Conservation (phyloP, 2,329 filamentous ascomycete genomes). For the Plectosphaerella sp. region DNA sequence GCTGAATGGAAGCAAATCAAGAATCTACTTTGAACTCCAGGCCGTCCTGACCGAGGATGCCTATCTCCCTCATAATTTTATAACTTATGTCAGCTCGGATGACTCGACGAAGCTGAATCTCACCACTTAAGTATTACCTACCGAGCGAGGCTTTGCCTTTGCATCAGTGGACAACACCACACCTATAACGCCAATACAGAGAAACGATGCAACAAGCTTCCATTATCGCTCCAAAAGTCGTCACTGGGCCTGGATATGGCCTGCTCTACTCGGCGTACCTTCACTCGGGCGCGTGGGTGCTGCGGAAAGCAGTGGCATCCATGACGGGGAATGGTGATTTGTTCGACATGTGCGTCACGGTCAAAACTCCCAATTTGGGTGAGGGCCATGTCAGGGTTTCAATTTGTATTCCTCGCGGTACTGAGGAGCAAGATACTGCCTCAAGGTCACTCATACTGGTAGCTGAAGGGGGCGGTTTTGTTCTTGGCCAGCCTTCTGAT, state of each 20-base stretch:
- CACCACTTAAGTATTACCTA: no score
- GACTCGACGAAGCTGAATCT: no score
- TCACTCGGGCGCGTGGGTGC: neutral
- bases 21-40: no score
- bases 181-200: no score
- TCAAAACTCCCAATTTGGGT: neutral
- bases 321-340: neutral
- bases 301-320: neutral
- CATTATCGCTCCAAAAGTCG: neutral
- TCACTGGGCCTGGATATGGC: neutral
- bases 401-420: neutral
- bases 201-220: neutral
- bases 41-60: no score
- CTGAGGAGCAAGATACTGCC: neutral
- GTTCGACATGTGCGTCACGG: neutral
- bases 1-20: no score
- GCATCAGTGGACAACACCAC: no score
- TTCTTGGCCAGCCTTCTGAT: neutral
- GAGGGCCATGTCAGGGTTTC: neutral
- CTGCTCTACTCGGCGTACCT: neutral
- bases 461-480: neutral
- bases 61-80: no score
- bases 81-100: no score
- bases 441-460: neutral
- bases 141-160: no score